Evolutionary conservation across 805 yeast species (phyloP).

Genomic region (Sugiyamaella floridensis): DNA sequence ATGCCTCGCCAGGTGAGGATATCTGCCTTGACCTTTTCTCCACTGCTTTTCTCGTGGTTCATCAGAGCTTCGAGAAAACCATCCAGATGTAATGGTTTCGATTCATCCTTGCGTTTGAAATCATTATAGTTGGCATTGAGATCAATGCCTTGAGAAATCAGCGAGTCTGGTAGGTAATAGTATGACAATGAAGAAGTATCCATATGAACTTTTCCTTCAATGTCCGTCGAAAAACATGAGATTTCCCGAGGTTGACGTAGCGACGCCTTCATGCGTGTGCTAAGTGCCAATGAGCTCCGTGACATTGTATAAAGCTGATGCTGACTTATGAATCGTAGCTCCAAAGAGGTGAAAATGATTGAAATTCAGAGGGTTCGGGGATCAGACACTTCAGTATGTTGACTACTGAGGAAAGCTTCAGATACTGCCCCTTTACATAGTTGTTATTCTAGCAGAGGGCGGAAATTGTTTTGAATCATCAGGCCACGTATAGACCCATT

Average conservation of each 20-base stretch:
- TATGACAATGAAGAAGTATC: conserved; percentile 56
- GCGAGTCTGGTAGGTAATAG: conserved; percentile 76
- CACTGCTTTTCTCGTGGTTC: conserved; percentile 44
- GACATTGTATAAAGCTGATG: background rate
- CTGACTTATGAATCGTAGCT: background rate
- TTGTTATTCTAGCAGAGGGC: too few relatives aligned
- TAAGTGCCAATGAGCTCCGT: conserved; percentile 17
- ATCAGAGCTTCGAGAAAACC: conserved; percentile 52
- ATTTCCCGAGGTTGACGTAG: conserved; percentile 84
- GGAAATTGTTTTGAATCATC: too few relatives aligned
- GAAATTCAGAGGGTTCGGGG: too few relatives aligned
- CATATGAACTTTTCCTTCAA: conserved; percentile 34
- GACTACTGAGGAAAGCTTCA: too few relatives aligned
- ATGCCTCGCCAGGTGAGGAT: conserved; percentile 81
- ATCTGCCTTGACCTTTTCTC: conserved; percentile 48
- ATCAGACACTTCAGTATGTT: too few relatives aligned
- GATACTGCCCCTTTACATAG: too few relatives aligned
- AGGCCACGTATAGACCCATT: too few relatives aligned
- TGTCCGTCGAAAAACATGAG: conserved; percentile 57
- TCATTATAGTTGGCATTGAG: conserved; percentile 57
- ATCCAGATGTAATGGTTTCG: conserved; percentile 41
- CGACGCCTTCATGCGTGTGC: conserved; percentile 39
- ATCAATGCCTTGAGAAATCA: conserved; percentile 52
- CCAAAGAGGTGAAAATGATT: too few relatives aligned
- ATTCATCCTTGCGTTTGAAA: conserved; percentile 50